Conservation (phyloP, 306 rosid genomes). For the Hylodesmum podocarpum region DNA sequence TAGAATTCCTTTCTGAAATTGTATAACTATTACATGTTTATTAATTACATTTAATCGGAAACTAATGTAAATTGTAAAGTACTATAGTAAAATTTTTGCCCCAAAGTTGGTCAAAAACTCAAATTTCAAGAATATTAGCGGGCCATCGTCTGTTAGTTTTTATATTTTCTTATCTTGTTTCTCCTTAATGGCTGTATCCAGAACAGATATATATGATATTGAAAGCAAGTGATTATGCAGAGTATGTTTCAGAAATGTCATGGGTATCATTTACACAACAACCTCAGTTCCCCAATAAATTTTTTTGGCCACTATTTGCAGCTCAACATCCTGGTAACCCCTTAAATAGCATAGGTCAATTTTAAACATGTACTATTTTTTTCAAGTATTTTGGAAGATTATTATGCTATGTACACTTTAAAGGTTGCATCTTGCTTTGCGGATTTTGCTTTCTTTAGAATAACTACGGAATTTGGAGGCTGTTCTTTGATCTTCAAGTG, state of each 20-base stretch:
- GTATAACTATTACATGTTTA: background rate
- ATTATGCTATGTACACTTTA: slow-evolving; percentile 16
- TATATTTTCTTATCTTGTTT: slow-evolving; percentile 21
- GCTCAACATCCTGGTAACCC: slow-evolving; percentile 32
- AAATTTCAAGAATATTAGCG: background rate
- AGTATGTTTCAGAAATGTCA: slow-evolving; percentile 24
- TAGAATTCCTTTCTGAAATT: slow-evolving; percentile 17
- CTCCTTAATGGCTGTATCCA: slow-evolving; percentile 49
- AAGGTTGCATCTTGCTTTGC: slow-evolving; percentile 23
- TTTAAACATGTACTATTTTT: slow-evolving; percentile 31
- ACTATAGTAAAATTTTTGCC: background rate
- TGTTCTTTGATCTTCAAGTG: slow-evolving; percentile 22
- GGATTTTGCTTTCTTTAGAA: slow-evolving; percentile 23
- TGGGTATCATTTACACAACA: slow-evolving; percentile 5
- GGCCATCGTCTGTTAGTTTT: background rate
- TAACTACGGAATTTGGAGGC: slow-evolving; percentile 16
- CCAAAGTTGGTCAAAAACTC: background rate
- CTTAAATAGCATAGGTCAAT: slow-evolving; percentile 27
- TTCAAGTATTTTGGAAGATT: slow-evolving; percentile 21
- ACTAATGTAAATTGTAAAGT: background rate
- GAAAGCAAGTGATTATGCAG: slow-evolving; percentile 68
- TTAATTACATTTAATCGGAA: background rate
- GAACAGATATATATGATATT: slow-evolving; percentile 69
- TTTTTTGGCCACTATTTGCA: slow-evolving; percentile 22
- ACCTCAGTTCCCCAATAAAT: slow-evolving; percentile 12